Conservation (phyloP, 2,329 filamentous ascomycete species). For the Xylariaceae sp. region DNA sequence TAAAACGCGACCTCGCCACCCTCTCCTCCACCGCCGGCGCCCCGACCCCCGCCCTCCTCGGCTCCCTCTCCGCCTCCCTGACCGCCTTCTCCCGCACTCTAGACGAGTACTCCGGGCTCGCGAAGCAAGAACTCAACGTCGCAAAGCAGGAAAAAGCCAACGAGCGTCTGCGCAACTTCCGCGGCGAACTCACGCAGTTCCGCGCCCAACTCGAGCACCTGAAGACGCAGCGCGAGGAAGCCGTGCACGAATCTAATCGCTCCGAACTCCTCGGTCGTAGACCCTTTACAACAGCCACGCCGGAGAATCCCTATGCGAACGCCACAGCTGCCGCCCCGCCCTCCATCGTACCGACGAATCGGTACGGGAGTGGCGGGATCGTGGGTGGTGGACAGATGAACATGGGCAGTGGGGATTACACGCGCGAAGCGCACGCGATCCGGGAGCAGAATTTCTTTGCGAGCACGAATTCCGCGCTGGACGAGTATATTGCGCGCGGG, state of each 20-base stretch:
- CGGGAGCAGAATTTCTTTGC: conserved; percentile 85
- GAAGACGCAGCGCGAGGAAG: conserved; percentile 72
- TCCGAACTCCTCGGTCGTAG: conserved; percentile 80
- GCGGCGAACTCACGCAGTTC: conserved; percentile 74
- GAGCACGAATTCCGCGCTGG: conserved; percentile 75
- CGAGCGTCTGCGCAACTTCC: conserved; percentile 81
- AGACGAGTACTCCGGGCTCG: conserved; percentile 83
- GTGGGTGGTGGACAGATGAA: conserved; percentile 35
- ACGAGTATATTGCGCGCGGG: conserved; percentile 89
- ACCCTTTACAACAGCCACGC: conserved; percentile 70
- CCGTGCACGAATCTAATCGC: conserved; percentile 59
- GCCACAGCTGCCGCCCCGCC: conserved; percentile 32
- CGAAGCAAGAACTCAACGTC: conserved; percentile 81
- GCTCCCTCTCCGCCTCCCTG: conserved; percentile 65
- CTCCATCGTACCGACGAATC: conserved; percentile 37
- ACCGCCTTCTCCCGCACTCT: conserved; percentile 78
- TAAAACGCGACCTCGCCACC: conserved; percentile 69
- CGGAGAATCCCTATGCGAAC: conserved; percentile 89
- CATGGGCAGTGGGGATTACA: conserved; percentile 56
- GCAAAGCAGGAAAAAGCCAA: conserved; percentile 88
- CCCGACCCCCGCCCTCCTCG: conserved; percentile 51
- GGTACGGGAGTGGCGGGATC: conserved; percentile 33
- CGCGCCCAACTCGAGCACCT: conserved; percentile 70
- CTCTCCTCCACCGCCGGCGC: conserved; percentile 49
- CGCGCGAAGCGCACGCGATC: conserved; percentile 75